Percentiles rank a stretch among this genome's conserved stretches.
Evolutionary conservation across 768 basidiomycete species (phyloP).

Genomic region (Neoboletus magnificus): DNA sequence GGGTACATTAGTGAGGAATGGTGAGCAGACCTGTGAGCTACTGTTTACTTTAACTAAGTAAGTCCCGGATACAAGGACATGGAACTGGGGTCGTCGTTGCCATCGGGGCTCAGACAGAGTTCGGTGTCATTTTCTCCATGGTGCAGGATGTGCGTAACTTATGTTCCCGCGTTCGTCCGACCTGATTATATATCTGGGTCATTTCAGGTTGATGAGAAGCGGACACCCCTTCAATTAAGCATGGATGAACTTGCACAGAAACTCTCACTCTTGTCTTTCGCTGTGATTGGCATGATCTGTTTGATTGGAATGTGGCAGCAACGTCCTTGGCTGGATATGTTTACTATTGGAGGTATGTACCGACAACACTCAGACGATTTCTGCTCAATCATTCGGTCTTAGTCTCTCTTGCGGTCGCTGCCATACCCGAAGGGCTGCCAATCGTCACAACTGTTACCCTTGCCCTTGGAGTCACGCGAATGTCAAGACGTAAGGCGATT

Average conservation of each 20-base stretch:
- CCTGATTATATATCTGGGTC: background rate
- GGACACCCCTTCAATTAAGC: conserved; percentile 86
- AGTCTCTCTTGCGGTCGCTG: conserved; percentile 98
- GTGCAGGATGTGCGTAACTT: conserved; percentile 79
- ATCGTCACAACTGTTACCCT: conserved; percentile 98
- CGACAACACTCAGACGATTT: background rate
- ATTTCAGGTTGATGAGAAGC: conserved; percentile 70
- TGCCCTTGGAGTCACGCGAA: conserved; percentile 88
- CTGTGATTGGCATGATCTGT: conserved; percentile 92
- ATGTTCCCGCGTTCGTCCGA: background rate
- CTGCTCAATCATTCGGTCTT: conserved; percentile 14
- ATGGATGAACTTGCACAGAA: conserved; percentile 98
- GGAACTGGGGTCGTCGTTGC: conserved; percentile 87
- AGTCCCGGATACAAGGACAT: conserved; percentile 46
- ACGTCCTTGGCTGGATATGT: conserved; percentile 95
- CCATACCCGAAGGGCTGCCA: conserved; percentile 94
- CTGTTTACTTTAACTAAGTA: conserved; percentile 1
- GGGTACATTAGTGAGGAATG: conserved; percentile 92
- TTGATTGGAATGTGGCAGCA: conserved; percentile 84
- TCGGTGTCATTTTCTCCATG: conserved; percentile 96
- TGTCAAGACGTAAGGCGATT: conserved; percentile 93
- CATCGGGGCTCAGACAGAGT: conserved; percentile 83
- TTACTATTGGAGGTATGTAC: conserved; percentile 89
- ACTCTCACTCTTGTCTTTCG: conserved; percentile 86
- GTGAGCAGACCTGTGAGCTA: conserved; percentile 36